phyloP scores from a whole-genome alignment of 1,284 basidiomycete species.

The Microbotryum silenes-acaulis region DNA sequence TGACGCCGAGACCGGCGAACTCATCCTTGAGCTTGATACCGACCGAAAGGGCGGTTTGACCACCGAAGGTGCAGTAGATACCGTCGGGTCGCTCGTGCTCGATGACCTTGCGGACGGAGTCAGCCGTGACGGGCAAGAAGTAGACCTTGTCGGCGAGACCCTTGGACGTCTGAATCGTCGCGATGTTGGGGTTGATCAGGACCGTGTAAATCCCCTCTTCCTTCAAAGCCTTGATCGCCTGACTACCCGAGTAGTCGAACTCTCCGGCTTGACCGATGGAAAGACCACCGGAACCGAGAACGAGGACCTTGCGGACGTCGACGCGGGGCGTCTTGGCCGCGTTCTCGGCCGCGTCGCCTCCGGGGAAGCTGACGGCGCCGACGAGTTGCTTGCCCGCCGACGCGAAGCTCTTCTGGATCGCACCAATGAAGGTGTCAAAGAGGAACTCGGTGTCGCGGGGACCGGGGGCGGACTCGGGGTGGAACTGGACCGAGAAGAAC shows the following conservation, averaged over 20 bases:
- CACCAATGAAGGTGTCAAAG: conserved; percentile 94
- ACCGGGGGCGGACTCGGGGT: conserved; percentile 97
- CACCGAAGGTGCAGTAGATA: conserved; percentile 97
- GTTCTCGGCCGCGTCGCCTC: conserved; percentile 77
- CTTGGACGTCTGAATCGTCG: conserved; percentile 97
- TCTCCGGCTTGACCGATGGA: conserved; percentile 98
- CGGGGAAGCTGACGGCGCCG: conserved; percentile 71
- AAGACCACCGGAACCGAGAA: conserved; percentile 93
- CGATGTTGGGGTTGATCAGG: conserved; percentile 97
- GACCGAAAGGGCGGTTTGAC: conserved; percentile 93
- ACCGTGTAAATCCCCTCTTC: conserved; percentile 98
- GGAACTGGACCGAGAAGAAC: conserved; percentile 99
- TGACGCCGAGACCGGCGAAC: conserved; percentile 76
- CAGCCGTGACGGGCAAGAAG: conserved; percentile 95
- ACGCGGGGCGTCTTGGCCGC: conserved; percentile 66
- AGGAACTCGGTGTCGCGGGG: conserved; percentile 98
- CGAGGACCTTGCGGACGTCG: conserved; percentile 83
- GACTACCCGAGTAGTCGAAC: conserved; percentile 98
- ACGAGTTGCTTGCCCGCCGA: conserved; percentile 54
- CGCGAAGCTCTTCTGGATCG: conserved; percentile 47
- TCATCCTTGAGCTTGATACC: conserved; percentile 97
- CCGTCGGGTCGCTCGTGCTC: conserved; percentile 97
- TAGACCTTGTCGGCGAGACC: conserved; percentile 97
- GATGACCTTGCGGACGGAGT: conserved; percentile 96
- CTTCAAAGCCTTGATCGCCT: conserved; percentile 98